phyloP scores from a whole-genome alignment of 2,329 filamentous ascomycete genomes.

The Penicillium sp. region DNA sequence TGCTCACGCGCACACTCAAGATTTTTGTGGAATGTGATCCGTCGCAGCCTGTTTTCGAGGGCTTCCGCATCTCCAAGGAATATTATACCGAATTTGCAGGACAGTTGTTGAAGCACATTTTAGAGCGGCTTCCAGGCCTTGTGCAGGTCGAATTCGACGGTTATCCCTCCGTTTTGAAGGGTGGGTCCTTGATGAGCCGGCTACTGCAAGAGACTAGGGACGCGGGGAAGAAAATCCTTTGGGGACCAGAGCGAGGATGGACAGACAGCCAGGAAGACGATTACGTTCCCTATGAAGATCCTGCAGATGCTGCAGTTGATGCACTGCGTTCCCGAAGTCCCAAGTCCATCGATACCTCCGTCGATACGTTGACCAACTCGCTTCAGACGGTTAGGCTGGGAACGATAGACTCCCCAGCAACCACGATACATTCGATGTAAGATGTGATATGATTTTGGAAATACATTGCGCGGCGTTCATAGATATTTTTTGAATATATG shows the following conservation, averaged over 20 bases:
- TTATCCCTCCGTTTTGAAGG: conserved; percentile 50
- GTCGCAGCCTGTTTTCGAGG: conserved; percentile 51
- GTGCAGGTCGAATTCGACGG: conserved; percentile 54
- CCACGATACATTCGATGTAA: neutral
- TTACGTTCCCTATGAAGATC: conserved; percentile 6
- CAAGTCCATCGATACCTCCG: neutral
- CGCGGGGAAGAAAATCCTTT: conserved; percentile 35
- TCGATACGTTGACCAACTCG: conserved; percentile 14
- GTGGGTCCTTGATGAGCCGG: conserved; percentile 50
- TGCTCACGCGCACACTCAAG: conserved; percentile 47
- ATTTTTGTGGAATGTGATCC: conserved; percentile 58
- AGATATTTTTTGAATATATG: neutral
- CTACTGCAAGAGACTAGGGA: conserved; percentile 38
- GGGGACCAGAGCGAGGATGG: conserved; percentile 41
- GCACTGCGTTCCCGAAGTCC: conserved; percentile 9
- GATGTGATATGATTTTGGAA: conserved; percentile 7
- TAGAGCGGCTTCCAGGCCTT: conserved; percentile 48
- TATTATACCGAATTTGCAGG: conserved; percentile 57
- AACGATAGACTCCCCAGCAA: conserved; percentile 2
- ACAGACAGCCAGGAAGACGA: conserved; percentile 27
- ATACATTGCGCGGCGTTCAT: conserved; percentile 16
- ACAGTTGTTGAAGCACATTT: conserved; percentile 46
- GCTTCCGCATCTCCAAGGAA: conserved; percentile 53
- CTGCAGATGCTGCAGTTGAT: conserved; percentile 13
- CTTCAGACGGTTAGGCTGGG: conserved; percentile 13